Evolutionary conservation across 2,329 filamentous ascomycete genomes (phyloP).

Genomic region (Microdochium bolleyi): DNA sequence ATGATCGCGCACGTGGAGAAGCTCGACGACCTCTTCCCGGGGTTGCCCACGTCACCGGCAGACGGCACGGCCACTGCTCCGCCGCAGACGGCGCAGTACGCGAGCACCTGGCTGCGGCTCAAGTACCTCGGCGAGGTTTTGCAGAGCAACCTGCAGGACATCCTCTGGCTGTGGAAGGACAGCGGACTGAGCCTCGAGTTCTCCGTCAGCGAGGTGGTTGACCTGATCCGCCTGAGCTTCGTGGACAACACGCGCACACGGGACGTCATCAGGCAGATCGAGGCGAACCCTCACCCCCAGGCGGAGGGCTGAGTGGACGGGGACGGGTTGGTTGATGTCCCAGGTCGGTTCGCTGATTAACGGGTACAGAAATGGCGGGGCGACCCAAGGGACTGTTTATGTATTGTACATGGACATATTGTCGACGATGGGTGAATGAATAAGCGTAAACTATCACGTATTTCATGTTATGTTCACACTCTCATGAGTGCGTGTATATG

Average conservation of each 20-base stretch:
- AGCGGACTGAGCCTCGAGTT: conserved; percentile 60
- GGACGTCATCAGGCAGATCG: conserved; percentile 51
- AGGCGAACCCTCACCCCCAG: conserved; percentile 36
- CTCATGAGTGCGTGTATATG: too few species aligned
- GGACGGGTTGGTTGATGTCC: too few species aligned
- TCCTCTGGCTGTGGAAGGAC: conserved; percentile 56
- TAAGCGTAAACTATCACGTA: too few species aligned
- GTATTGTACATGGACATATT: too few species aligned
- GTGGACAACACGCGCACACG: conserved; percentile 53
- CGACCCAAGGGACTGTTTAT: too few species aligned
- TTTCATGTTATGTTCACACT: too few species aligned
- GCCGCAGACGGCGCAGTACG: conserved; percentile 52
- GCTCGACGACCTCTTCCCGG: conserved; percentile 51
- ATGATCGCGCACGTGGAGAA: conserved; percentile 49
- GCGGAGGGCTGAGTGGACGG: not conserved
- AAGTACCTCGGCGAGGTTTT: conserved; percentile 58
- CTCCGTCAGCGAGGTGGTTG: conserved; percentile 50
- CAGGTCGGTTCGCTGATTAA: too few species aligned
- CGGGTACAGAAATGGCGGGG: too few species aligned
- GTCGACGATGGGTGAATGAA: too few species aligned
- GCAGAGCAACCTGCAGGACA: conserved; percentile 58
- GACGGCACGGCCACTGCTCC: conserved; percentile 27
- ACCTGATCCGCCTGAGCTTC: conserved; percentile 56
- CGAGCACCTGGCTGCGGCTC: conserved; percentile 53
- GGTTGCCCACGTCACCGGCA: conserved; percentile 17